A percentile compares a stretch with the other conserved stretches of the same genome.
phyloP scores from a whole-genome alignment of 2,329 filamentous ascomycete species.

The Hymenoscyphus fructigenus region DNA sequence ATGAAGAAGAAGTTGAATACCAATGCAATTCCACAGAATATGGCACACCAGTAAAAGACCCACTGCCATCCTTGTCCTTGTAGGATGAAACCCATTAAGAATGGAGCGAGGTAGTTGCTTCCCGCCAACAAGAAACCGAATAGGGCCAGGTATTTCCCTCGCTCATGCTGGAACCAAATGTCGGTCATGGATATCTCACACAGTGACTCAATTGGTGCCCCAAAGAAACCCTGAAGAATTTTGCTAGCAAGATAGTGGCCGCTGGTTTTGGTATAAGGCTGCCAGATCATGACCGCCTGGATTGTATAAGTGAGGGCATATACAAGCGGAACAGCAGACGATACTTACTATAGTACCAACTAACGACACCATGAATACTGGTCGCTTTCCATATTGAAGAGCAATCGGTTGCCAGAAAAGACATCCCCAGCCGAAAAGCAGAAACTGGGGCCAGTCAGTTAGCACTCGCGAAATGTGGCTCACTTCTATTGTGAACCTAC shows the following conservation, averaged over 20 bases:
- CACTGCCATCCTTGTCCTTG: slow-evolving; percentile 39
- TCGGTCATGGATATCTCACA: slow-evolving; percentile 38
- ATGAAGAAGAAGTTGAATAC: slow-evolving; percentile 57
- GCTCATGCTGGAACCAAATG: slow-evolving; percentile 46
- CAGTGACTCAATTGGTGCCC: slow-evolving; percentile 33
- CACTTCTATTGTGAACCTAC: slow-evolving; percentile 24
- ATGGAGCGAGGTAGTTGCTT: slow-evolving; percentile 46
- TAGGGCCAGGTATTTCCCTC: slow-evolving; percentile 43
- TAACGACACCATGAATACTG: slow-evolving; percentile 29
- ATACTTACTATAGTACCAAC: not conserved
- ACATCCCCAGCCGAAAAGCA: slow-evolving; percentile 46
- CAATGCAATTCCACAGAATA: slow-evolving; percentile 49
- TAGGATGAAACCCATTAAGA: slow-evolving; percentile 50
- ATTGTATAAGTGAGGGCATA: no score
- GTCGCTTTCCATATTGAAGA: slow-evolving; percentile 46
- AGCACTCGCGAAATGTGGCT: not conserved
- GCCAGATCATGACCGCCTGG: not conserved
- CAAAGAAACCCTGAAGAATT: slow-evolving; percentile 32
- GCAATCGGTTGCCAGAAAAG: slow-evolving; percentile 54
- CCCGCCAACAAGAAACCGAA: slow-evolving; percentile 46
- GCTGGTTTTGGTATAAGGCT: slow-evolving; percentile 21
- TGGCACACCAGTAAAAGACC: slow-evolving; percentile 49
- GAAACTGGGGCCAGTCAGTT: no score
- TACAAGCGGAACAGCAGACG: not conserved
- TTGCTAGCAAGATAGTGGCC: slow-evolving; percentile 20